Evolutionary conservation across 768 basidiomycete genomes (phyloP).

Genomic region (Kondoa subrosea): DNA sequence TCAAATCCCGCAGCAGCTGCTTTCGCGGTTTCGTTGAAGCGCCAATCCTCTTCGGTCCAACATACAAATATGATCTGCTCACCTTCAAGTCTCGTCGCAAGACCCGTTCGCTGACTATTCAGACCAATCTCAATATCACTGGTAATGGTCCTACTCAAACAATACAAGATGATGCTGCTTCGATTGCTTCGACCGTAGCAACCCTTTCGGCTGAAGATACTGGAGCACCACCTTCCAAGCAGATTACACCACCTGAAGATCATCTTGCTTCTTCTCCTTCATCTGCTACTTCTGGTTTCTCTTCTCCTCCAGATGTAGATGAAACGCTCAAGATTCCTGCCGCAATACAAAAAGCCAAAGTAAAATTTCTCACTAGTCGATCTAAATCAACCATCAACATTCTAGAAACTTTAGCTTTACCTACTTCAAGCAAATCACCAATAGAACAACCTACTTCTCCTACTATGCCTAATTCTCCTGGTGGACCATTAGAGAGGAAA

Average conservation of each 20-base stretch:
- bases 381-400: neutral
- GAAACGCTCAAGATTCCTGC: neutral
- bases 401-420: neutral
- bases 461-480: too few species aligned
- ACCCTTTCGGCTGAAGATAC: constrained; percentile 5
- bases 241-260: constrained; percentile 11
- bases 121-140: neutral
- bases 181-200: neutral
- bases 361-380: neutral
- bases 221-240: neutral
- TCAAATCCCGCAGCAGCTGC: constrained; percentile 44
- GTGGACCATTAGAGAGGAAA: too few species aligned
- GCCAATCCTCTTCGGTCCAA: constrained; percentile 68
- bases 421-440: too few species aligned
- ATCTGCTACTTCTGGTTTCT: constrained; percentile 1
- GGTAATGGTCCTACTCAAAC: neutral
- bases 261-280: neutral
- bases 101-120: constrained; percentile 9
- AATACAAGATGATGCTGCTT: neutral
- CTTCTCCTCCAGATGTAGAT: constrained; percentile 7
- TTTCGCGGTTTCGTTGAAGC: constrained; percentile 70
- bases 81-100: constrained; percentile 42
- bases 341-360: constrained; percentile 1
- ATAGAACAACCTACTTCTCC: too few species aligned
- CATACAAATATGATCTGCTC: constrained; percentile 56